Evolutionary conservation across 371 early-diverging fungal genomes (phyloP).

Genomic region (Chytridium lagenaria): DNA sequence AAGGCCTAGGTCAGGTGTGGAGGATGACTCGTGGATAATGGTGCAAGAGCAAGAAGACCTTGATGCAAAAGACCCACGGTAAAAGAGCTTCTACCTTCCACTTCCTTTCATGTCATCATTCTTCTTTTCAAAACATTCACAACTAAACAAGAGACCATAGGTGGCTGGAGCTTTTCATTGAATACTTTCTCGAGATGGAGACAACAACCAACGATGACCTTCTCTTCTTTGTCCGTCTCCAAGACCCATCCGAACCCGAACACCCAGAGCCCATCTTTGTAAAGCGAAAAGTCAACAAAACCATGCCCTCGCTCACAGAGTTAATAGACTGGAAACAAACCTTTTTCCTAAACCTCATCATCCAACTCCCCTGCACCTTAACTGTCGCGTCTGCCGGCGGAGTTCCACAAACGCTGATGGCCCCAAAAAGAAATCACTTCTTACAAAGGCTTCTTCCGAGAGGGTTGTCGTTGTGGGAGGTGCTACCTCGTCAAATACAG

Average conservation of each 20-base stretch:
- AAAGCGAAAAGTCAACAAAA: slow-evolving; percentile 12
- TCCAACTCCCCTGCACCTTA: slow-evolving; percentile 82
- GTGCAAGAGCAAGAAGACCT: slow-evolving; percentile 14
- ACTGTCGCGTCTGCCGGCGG: slow-evolving; percentile 78
- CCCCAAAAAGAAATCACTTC: neutral
- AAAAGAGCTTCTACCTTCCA: neutral
- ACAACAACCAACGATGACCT: slow-evolving; percentile 20
- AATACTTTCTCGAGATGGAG: slow-evolving; percentile 24
- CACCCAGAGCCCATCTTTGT: slow-evolving; percentile 22
- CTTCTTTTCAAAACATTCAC: neutral
- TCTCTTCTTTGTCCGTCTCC: slow-evolving; percentile 19
- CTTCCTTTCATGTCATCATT: neutral
- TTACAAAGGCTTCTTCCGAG: neutral
- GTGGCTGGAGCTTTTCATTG: slow-evolving; percentile 25
- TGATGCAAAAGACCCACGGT: slow-evolving; percentile 21
- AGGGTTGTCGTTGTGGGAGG: slow-evolving; percentile 8
- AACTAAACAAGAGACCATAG: neutral
- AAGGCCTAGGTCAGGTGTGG: slow-evolving; percentile 15
- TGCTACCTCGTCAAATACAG: neutral
- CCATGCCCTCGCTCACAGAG: slow-evolving; percentile 62
- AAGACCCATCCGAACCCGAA: slow-evolving; percentile 7
- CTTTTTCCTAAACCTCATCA: slow-evolving; percentile 81
- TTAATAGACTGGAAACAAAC: slow-evolving; percentile 85
- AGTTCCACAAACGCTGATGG: slow-evolving; percentile 29
- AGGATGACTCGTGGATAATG: slow-evolving; percentile 11